Evolutionary conservation across 805 yeast genomes (phyloP).

Genomic region (Kazachstania psychrophila): DNA sequence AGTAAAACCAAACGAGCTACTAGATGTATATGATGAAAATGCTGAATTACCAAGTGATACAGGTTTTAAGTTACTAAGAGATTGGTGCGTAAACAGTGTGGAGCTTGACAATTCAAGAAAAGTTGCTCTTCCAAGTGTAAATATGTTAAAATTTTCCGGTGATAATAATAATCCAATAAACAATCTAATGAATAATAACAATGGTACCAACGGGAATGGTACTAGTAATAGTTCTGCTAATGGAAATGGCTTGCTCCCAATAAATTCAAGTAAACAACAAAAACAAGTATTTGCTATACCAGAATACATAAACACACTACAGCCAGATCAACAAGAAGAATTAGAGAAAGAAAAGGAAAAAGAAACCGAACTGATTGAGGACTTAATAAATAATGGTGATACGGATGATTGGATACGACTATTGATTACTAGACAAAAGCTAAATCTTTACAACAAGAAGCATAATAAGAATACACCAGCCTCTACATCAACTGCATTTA

Average conservation of each 20-base stretch:
- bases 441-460: conserved; percentile 17
- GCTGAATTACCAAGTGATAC: conserved; percentile 35
- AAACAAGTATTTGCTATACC: conserved; percentile 13
- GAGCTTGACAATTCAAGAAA: conserved; percentile 37
- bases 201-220: background rate
- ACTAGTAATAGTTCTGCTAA: background rate
- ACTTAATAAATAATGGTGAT: conserved; percentile 25
- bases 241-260: background rate
- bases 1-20: conserved; percentile 45
- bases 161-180: background rate
- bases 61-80: conserved; percentile 43
- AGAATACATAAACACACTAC: conserved; percentile 26
- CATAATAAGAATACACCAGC: background rate
- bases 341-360: conserved; percentile 9
- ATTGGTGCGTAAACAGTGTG: conserved; percentile 45
- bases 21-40: conserved; percentile 46
- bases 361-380: conserved; percentile 22
- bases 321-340: conserved; percentile 14
- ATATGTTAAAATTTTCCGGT: background rate
- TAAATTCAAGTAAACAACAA: conserved; percentile 1
- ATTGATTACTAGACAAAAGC: conserved; percentile 24
- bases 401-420: conserved; percentile 33
- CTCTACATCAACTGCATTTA: background rate
- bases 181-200: background rate
- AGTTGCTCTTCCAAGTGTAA: conserved; percentile 27